Conservation (phyloP, 2,329 filamentous ascomycete genomes). For the Sodiomyces alkalinus region DNA sequence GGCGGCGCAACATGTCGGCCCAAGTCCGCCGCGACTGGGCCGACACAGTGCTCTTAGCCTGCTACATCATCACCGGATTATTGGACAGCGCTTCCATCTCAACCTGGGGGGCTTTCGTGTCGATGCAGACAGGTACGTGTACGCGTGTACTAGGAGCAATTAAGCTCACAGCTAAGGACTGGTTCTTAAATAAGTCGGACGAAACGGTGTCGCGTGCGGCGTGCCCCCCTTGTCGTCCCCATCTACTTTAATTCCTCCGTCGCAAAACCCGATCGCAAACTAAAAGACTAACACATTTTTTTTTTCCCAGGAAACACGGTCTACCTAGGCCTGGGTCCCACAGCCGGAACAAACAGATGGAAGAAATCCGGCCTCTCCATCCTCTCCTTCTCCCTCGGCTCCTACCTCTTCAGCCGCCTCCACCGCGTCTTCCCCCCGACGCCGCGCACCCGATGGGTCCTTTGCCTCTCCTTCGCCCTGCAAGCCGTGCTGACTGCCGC, state of each 20-base stretch:
- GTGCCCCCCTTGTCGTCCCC: no score
- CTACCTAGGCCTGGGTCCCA: conserved; percentile 62
- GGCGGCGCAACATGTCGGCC: no score
- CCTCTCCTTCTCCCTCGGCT: conserved; percentile 54
- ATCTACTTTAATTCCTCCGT: not conserved
- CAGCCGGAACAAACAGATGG: conserved; percentile 44
- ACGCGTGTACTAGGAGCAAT: not conserved
- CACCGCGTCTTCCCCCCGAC: conserved; percentile 44
- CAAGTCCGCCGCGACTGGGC: conserved; percentile 47
- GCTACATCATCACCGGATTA: conserved; percentile 64
- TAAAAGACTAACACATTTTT: no score
- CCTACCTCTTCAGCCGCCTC: conserved; percentile 54
- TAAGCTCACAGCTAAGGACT: no score
- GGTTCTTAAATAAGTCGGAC: no score
- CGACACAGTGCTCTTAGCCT: conserved; percentile 53
- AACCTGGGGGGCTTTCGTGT: conserved; percentile 68
- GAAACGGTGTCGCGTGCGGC: no score
- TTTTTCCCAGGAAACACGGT: conserved; percentile 60
- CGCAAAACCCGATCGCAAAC: not conserved
- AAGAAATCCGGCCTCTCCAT: conserved; percentile 60
- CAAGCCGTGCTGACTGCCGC: conserved; percentile 34
- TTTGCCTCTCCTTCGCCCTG: conserved; percentile 40
- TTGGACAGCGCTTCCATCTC: conserved; percentile 63
- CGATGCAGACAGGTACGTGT: conserved; percentile 60
- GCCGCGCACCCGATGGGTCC: conserved; percentile 44